These are phyloP conservation scores for Trifolium repens DNA, from an alignment of 306 rosid genomes.

Conservation along the genomic window DNA sequence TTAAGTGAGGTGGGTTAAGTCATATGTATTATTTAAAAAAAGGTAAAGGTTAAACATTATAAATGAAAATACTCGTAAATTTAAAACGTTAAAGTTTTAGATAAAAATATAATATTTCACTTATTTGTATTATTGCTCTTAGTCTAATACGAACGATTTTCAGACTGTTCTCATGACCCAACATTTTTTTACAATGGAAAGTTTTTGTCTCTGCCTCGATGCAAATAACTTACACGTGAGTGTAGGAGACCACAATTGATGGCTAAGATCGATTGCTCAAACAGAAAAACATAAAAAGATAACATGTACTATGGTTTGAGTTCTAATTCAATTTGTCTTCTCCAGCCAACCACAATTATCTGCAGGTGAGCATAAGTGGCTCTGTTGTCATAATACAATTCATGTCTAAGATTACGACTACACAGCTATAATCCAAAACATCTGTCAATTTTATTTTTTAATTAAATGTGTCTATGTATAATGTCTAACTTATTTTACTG, in stretches of 20 bases:
- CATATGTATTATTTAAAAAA: too few species aligned
- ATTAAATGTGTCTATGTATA: too few species aligned
- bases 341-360: not conserved
- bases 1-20: too few species aligned
- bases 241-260: not conserved
- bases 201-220: not conserved
- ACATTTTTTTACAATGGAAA: not conserved
- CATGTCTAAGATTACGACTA: not conserved
- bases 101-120: too few species aligned
- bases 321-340: conserved; percentile 7
- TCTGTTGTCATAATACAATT: not conserved
- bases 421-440: not conserved
- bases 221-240: not conserved
- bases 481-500: too few species aligned
- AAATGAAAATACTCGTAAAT: too few species aligned
- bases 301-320: not conserved
- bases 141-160: too few species aligned
- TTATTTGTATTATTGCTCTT: too few species aligned
- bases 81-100: too few species aligned
- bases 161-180: too few species aligned
- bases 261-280: not conserved
- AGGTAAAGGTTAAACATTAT: too few species aligned
- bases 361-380: conserved; percentile 11
- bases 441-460: not conserved
- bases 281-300: not conserved